Base-by-base conservation (phyloP, 1,139 yeast species). In the Wickerhamomyces sp. region DNA sequence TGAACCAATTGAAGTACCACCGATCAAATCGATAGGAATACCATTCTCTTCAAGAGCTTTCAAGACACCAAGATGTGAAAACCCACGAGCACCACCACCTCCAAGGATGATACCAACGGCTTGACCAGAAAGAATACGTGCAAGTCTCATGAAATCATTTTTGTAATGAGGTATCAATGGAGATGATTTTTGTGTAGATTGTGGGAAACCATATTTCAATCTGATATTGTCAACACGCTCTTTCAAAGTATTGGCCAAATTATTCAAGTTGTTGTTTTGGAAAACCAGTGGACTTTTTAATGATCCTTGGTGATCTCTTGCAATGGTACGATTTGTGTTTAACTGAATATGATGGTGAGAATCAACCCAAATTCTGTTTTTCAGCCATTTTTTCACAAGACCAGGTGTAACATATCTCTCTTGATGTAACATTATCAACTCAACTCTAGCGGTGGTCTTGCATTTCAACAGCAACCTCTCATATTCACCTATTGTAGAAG, bases 51-150 rank as follows among this genome's bases (percentile, higher is more conserved):
- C 97, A n/a, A 91, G 63, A 0, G 96, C 96, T 35, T 80, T 77
- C n/a, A 91, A 76, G 4, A 91, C 82, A 6, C 98, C 98, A 31
- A 89, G 71, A 55, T 91, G 98, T 8, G 96, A 76, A 13, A 91
- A 72, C 2, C 98, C 98, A 49, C 98, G 70, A 0, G 98, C 95
- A 21, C 98, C 98, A 30, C 98, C 98, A 12, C 98, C 98, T 4
- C 98, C 98, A 8, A 91, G 67, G 3, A 91, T 96, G 15, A 91
- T 65, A 0, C 97, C 98, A 25, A 91, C 87, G 0, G 96, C 95
- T 55, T 88, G 88, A 13, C 95, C 95, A 0, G 96, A 85, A 18
- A 91, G 61, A 12, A 91, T 74, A 48, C 98, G 70, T 0, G 98
- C 98, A 23, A 91, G 62, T 38, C 98, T 70, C 57, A 86, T 68